Evolutionary conservation across 140 eudicot genomes (phyloP).

Genomic region (Anethum foeniculum): DNA sequence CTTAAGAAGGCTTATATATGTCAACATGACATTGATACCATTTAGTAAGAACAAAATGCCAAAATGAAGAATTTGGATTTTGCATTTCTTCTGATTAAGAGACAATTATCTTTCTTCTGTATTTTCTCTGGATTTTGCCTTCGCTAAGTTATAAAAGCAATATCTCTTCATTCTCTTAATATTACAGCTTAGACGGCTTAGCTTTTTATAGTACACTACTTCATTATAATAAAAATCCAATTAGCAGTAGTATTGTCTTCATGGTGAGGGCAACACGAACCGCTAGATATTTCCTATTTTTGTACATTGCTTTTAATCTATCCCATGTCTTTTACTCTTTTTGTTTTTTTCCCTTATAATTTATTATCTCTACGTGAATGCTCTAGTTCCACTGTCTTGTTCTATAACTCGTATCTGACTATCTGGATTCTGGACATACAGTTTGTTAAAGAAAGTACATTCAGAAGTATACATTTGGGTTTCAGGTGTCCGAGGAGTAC

Average conservation of each 20-base stretch:
- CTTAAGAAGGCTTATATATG: not conserved
- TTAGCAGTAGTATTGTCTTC: not conserved
- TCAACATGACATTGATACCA: not conserved
- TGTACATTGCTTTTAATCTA: not conserved
- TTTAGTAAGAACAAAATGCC: not conserved
- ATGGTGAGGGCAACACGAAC: not conserved
- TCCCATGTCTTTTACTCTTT: not conserved
- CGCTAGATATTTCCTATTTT: not conserved
- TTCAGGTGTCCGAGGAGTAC: conserved; percentile 60
- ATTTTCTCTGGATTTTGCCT: not conserved
- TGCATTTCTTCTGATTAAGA: not conserved
- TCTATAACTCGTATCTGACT: not conserved
- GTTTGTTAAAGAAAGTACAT: not conserved
- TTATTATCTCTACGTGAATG: not conserved
- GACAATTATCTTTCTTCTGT: not conserved
- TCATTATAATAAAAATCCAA: not conserved
- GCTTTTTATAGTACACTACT: not conserved
- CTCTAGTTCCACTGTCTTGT: not conserved
- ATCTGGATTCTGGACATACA: not conserved
- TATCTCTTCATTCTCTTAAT: not conserved
- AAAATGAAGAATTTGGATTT: not conserved
- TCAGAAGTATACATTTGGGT: not conserved
- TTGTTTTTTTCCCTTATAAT: not conserved
- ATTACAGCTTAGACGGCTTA: too few species aligned
- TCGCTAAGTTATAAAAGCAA: not conserved